These are phyloP conservation scores for Meira nashicola DNA, from an alignment of 1,284 basidiomycete genomes.

Conservation along the genomic window DNA sequence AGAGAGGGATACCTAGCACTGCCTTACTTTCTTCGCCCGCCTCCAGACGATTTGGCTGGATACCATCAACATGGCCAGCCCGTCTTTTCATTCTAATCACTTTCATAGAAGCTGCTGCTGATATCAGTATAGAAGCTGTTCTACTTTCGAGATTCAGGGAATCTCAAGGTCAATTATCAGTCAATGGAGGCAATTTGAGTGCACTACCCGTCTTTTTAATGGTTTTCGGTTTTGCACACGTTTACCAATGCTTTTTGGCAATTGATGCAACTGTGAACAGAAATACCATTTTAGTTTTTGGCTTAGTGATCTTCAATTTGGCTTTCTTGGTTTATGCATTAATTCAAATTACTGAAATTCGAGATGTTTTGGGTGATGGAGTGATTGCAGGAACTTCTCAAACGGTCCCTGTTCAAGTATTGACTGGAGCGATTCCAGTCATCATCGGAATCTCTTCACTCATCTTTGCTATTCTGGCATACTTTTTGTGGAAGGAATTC, in stretches of 20 bases:
- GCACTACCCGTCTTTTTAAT: conserved; percentile 40
- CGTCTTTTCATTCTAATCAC: conserved; percentile 38
- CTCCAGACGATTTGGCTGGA: conserved; percentile 21
- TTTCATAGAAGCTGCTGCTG: conserved; percentile 30
- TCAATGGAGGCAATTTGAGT: conserved; percentile 8
- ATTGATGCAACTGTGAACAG: conserved; percentile 38
- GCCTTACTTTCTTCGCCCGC: conserved; percentile 7
- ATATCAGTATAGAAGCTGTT: conserved; percentile 39
- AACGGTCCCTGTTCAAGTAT: conserved; percentile 39
- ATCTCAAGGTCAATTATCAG: conserved; percentile 10
- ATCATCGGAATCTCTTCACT: conserved; percentile 34
- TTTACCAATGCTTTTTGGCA: conserved; percentile 39
- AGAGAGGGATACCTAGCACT: conserved; percentile 8
- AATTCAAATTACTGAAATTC: conserved; percentile 44
- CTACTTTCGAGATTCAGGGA: conserved; percentile 31
- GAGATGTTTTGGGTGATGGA: conserved; percentile 36
- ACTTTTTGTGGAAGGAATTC: conserved; percentile 40
- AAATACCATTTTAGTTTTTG: conserved; percentile 41
- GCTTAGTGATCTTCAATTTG: conserved; percentile 36
- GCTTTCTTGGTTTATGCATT: conserved; percentile 28
- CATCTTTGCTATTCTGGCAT: conserved; percentile 29
- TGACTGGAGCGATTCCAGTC: conserved; percentile 38
- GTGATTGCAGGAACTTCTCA: conserved; percentile 34
- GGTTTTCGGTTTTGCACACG: conserved; percentile 39
- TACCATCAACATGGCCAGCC: conserved; percentile 31